These are phyloP conservation scores for Penicillium silybi DNA, from an alignment of 495 filamentous ascomycete genomes.

Conservation along the genomic window DNA sequence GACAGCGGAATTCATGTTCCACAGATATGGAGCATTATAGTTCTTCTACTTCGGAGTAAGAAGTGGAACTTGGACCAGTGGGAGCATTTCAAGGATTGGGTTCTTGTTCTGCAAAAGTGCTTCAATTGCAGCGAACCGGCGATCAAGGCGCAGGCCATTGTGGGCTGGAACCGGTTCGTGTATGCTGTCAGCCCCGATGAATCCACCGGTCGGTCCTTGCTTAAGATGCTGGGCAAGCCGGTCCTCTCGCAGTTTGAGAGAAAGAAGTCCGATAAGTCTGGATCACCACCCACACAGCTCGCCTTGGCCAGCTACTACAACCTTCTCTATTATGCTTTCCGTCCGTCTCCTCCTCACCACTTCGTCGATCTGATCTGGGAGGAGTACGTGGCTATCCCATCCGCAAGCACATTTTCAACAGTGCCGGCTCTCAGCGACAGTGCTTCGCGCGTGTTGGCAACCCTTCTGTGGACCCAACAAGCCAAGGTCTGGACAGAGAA, in stretches of 20 bases:
- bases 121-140: conserved; percentile 74
- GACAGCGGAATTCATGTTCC: conserved; percentile 68
- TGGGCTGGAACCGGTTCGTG: conserved; percentile 80
- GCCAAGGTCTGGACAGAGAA: conserved; percentile 69
- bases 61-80: conserved; percentile 61
- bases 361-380: conserved; percentile 80
- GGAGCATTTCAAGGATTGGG: conserved; percentile 68
- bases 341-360: conserved; percentile 55
- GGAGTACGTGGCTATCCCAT: conserved; percentile 56
- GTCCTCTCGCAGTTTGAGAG: conserved; percentile 66
- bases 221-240: conserved; percentile 66
- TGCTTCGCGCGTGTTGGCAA: conserved; percentile 60
- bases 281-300: conserved; percentile 53
- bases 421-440: conserved; percentile 39
- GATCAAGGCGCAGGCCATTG: conserved; percentile 70
- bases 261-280: conserved; percentile 53
- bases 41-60: conserved; percentile 68
- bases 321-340: conserved; percentile 82
- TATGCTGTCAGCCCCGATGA: conserved; percentile 62
- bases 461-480: conserved; percentile 63
- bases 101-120: conserved; percentile 72
- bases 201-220: conserved; percentile 52
- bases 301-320: conserved; percentile 69
- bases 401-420: conserved; percentile 31
- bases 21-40: conserved; percentile 79